Evolutionary conservation across 495 filamentous ascomycete species (phyloP).

Genomic region (Trichoderma reesei): DNA sequence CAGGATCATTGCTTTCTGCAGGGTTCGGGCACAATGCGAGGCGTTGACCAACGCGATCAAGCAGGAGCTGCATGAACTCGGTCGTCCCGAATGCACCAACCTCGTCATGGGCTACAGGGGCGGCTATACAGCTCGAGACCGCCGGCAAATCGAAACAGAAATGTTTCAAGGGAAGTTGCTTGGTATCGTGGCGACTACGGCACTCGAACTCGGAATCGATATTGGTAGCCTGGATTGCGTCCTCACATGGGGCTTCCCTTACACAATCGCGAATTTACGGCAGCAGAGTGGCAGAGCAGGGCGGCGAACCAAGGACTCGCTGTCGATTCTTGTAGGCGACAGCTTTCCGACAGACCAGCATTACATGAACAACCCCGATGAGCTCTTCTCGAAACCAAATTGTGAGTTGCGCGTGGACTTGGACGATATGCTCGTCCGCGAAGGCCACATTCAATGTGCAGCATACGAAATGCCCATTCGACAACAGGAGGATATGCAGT

Average conservation of each 20-base stretch:
- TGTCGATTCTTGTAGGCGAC: conserved; percentile 88
- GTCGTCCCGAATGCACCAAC: conserved; percentile 59
- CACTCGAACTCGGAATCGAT: conserved; percentile 88
- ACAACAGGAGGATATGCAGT: conserved; percentile 60
- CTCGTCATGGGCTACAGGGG: conserved; percentile 94
- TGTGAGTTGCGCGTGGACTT: conserved; percentile 82
- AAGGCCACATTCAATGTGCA: conserved; percentile 93
- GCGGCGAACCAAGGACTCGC: conserved; percentile 84
- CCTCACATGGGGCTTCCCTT: conserved; percentile 88
- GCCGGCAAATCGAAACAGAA: conserved; percentile 80
- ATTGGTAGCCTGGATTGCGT: conserved; percentile 94
- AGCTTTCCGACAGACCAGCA: conserved; percentile 87
- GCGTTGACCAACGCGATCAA: conserved; percentile 73
- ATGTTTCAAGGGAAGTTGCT: conserved; percentile 96
- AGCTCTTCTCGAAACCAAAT: conserved; percentile 92
- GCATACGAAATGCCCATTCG: conserved; percentile 90
- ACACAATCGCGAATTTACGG: conserved; percentile 84
- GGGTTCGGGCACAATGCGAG: conserved; percentile 81
- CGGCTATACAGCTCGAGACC: conserved; percentile 91
- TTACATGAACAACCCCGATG: conserved; percentile 93
- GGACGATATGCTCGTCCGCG: conserved; percentile 79
- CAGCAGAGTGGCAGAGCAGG: conserved; percentile 94
- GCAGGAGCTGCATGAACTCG: conserved; percentile 61
- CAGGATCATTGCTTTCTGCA: conserved; percentile 87
- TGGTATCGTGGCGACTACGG: conserved; percentile 89